Base-by-base conservation (phyloP, 176 grass and related monocot species). In the Aegilops umbellulata region DNA sequence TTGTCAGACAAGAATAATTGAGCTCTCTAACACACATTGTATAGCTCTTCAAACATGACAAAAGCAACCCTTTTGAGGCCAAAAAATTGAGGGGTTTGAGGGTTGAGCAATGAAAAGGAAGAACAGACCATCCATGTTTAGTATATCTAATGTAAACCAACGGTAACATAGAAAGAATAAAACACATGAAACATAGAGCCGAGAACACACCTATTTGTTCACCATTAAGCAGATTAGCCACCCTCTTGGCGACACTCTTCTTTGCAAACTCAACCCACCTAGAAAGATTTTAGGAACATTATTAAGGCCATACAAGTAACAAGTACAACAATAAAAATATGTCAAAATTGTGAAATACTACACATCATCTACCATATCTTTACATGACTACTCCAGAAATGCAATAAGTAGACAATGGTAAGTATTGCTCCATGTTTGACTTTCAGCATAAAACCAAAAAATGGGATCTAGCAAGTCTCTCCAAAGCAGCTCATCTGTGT, bases 261-360 rank as follows among this genome's bases (percentile, higher is more conserved):
- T 95, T 95, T 10, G 88, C 53, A 89, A 95, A 98, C 74, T 98
- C 96, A 76, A 98, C 91, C 96, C 96, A 98, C 80, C 96, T 95
- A 86, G 7, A 95, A 83, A 79, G 10, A 89, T 83, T 34, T 76
- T n/a, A 78, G 78, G 8, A 84, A 27, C 66, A 88, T 15, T 76
- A 75, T 63, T 55, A 87, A 53, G 80, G 8, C 67, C 4, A 65
- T 24, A 80, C 17, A 36, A 66, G 51, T 1, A 78, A 34, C 13
- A 23, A 61, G 29, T 31, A 49, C 3, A 46, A 13, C 16, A 64
- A 8, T 9, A 46, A 58, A 60, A 82, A 58, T 6, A 42, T 83
- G 29, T 35, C 41, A 85, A 23, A 65, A 65, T n/a, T 73, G 11
- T 77, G 31, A 65, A 85, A 73, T 60, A 70, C 4, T 27, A 14